A percentile compares a stretch with the other conserved stretches of the same genome.
phyloP scores from a whole-genome alignment of 2,329 filamentous ascomycete genomes.

The Aspergillus fischeri region DNA sequence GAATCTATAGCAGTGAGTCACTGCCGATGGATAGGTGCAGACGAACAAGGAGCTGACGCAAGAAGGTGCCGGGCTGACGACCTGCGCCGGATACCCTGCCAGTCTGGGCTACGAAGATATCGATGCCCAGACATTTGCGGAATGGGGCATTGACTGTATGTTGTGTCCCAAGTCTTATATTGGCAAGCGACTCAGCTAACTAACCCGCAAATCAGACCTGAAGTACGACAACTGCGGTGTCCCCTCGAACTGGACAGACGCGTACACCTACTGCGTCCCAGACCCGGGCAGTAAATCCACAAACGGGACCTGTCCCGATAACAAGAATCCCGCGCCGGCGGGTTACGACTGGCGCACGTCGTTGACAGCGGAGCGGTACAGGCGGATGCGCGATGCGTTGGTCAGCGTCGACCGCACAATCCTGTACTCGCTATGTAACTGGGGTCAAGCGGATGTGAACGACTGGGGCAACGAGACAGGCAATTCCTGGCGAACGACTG shows the following conservation, averaged over 20 bases:
- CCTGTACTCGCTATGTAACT: slow-evolving; percentile 51
- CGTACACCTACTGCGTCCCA: slow-evolving; percentile 39
- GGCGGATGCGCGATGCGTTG: slow-evolving; percentile 51
- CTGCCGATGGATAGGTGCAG: too few species aligned
- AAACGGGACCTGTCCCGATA: slow-evolving; percentile 40
- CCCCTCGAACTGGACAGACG: slow-evolving; percentile 36
- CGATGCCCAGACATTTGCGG: slow-evolving; percentile 56
- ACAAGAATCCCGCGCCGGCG: slow-evolving; percentile 36
- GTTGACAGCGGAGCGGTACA: slow-evolving; percentile 46
- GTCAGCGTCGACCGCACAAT: slow-evolving; percentile 44
- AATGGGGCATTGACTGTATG: slow-evolving; percentile 55
- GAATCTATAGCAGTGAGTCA: slow-evolving; percentile 54
- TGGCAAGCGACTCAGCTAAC: background rate
- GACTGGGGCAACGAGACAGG: slow-evolving; percentile 49
- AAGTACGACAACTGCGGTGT: slow-evolving; percentile 57
- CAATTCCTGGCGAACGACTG: slow-evolving; percentile 43
- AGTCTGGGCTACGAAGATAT: slow-evolving; percentile 54
- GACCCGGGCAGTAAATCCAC: slow-evolving; percentile 36
- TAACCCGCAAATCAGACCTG: slow-evolving; percentile 36
- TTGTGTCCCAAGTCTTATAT: background rate
- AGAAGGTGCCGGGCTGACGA: slow-evolving; percentile 34
- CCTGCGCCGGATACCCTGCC: slow-evolving; percentile 56
- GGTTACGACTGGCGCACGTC: slow-evolving; percentile 51
- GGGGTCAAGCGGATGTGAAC: slow-evolving; percentile 50
- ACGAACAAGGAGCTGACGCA: background rate